Base-by-base conservation (phyloP, 345 rosid genomes). In the Populus tremula region DNA sequence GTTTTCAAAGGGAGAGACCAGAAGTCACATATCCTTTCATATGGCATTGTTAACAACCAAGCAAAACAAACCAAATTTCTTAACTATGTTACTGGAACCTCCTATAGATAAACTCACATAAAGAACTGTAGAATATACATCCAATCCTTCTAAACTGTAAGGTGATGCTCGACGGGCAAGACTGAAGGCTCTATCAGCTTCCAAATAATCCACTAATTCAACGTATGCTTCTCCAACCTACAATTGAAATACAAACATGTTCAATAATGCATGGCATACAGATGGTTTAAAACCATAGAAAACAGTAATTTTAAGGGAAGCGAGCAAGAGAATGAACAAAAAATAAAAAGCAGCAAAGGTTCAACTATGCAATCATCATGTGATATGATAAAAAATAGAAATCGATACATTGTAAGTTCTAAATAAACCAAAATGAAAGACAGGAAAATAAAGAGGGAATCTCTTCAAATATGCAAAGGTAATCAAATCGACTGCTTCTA, bases 221-320 rank as follows among this genome's bases (percentile, higher is more conserved):
- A 96, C 94, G 79, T 91, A 83, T 69, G 91, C 94, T 85, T 92
- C 93, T 75, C 99, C 99, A 62, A 96, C 95, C 99, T 96, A 88
- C 87, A 88, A 16, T 70, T 18, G 6, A 33, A 54, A 64, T 14
- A 23, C 11, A 56, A 66, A 67, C 62, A 71, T 14, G 56, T 67
- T 74, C 79, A 45, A 56, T 29, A 33, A 18, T 63, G 39, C 49
- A 43, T 23, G 13, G 61, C 25, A 66, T 23, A 2, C 63, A 33
- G 49, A 68, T 16, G 5, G 69, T 21, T 31, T 27, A 9, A 45
- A 65, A 39, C 53, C n/a, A 62, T 31, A 59, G 69, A 21, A 68
- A 21, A 36, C 21, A 74, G 61, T 41, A 20, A 62, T 68, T 54
- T 10, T 27, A 50, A 21, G 65, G 53, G 59, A 17, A 23, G 49